Conservation (phyloP, 2,329 filamentous ascomycete species). For the Capronia coronata region DNA sequence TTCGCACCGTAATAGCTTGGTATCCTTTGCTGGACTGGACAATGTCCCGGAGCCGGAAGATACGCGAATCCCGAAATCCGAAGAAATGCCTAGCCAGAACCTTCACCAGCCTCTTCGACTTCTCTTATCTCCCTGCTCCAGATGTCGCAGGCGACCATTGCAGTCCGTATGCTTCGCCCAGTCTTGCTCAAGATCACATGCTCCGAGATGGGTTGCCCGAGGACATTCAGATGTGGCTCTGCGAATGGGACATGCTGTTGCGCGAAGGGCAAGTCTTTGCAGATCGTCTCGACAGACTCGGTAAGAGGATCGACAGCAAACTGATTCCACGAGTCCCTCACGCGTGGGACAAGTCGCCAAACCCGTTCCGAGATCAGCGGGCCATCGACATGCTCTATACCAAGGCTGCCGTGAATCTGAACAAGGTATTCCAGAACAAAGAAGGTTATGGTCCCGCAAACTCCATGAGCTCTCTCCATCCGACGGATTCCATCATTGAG, state of each 20-base stretch:
- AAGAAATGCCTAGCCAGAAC: conserved; percentile 44
- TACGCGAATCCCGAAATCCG: conserved; percentile 49
- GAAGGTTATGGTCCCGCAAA: conserved; percentile 21
- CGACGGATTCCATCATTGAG: conserved; percentile 22
- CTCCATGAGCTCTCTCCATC: conserved; percentile 24
- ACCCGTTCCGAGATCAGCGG: conserved; percentile 42
- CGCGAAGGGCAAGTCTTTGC: conserved; percentile 49
- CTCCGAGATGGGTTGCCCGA: conserved; percentile 50
- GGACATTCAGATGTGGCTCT: conserved; percentile 57
- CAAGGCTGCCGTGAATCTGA: conserved; percentile 41
- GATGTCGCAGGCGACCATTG: conserved; percentile 42
- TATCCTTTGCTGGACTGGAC: conserved; percentile 60
- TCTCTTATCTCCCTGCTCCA: conserved; percentile 42
- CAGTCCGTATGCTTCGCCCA: conserved; percentile 55
- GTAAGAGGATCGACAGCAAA: conserved; percentile 42
- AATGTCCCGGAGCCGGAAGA: conserved; percentile 52
- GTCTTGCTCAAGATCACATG: conserved; percentile 49
- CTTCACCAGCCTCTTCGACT: conserved; percentile 46
- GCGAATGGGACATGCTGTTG: conserved; percentile 63
- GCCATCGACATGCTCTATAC: conserved; percentile 39
- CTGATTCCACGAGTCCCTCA: conserved; percentile 43
- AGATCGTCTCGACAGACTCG: conserved; percentile 36
- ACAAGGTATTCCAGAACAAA: conserved; percentile 34
- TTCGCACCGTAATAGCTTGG: conserved; percentile 55
- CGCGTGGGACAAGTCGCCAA: conserved; percentile 45